These are phyloP conservation scores for Trichoderma orchidacearum DNA, from an alignment of 495 filamentous ascomycete genomes.

Conservation along the genomic window DNA sequence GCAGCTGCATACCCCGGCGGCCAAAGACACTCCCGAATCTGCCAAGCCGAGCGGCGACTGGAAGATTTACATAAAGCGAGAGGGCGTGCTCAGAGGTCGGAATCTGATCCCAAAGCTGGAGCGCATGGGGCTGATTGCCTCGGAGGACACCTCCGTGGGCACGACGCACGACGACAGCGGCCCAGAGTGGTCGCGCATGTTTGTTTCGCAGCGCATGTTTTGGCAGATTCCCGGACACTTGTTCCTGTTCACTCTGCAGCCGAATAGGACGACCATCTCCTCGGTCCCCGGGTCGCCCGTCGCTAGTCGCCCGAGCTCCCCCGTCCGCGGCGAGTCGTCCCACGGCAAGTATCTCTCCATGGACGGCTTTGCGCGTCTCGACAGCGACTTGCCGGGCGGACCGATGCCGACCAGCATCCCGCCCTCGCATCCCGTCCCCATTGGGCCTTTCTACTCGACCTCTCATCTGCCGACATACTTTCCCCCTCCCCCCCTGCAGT, in stretches of 20 bases:
- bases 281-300: conserved; percentile 44
- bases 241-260: conserved; percentile 77
- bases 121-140: conserved; percentile 76
- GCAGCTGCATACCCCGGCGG: conserved; percentile 45
- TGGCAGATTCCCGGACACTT: conserved; percentile 85
- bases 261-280: conserved; percentile 25
- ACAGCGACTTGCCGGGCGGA: conserved; percentile 13
- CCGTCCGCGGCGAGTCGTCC: conserved; percentile 32
- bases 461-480: conserved; percentile 86
- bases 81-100: conserved; percentile 72
- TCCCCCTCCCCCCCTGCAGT: conserved; percentile 69
- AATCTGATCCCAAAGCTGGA: conserved; percentile 82
- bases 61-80: conserved; percentile 70
- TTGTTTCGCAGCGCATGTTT: conserved; percentile 64
- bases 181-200: conserved; percentile 67
- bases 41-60: conserved; percentile 79
- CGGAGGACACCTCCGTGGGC: conserved; percentile 63
- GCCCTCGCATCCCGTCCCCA: conserved; percentile 18
- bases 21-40: conserved; percentile 44
- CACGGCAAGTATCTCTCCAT: neutral
- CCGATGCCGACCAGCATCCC: conserved; percentile 18
- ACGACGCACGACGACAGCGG: conserved; percentile 45
- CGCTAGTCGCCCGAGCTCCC: conserved; percentile 44
- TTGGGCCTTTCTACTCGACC: conserved; percentile 58
- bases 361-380: neutral